Evolutionary conservation across 2,329 filamentous ascomycete genomes (phyloP), one percentile per base, ranked within the genome.

Genomic region (Penicillium sp.): DNA sequence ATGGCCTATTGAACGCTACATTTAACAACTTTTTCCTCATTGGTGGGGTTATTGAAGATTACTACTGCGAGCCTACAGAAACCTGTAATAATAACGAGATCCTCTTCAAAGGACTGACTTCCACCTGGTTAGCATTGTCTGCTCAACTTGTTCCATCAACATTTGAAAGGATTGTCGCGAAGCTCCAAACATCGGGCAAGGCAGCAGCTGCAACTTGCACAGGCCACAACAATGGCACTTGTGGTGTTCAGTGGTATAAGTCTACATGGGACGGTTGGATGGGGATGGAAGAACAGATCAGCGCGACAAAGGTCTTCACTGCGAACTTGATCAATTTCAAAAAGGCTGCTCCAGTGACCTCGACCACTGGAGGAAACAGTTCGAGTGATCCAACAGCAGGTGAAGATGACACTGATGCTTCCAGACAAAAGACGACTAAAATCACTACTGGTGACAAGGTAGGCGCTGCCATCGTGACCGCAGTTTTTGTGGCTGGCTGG

Each of bases 61-160:
- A 83, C 3, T 78, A 84, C 12, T 93, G 89, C 74, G 88, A 91
- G 62, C 74, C 79, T 3, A 73, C 67, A 2, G 68, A 71, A 22
- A 80, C 75, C 19, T 93, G 90, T 76, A 86, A 86, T 50, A 78
- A 82, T 16, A 65, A 65, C 19, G 62, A 65, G 36, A 58, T 65
- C n/a, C 84, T 84, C 1, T 91, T 88, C 81, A 90, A 90, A 72
- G 87, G 87, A 33, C 86, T 87, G 53, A 77, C 89, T n/a, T 81
- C 85, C 62, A 81, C 86, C 25, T 89, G 86, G 84, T 75, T 90
- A 61, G 78, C 83, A 1, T 78, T 82, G 17, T 79, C 82, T 1
- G 81, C 83, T 6, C 79, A 87, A 61, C 57, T 90, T n/a, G 86
- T 84, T 0, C 87, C 88, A 0, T 80, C 80, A 46, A 85, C 82